Evolutionary conservation across 2,329 filamentous ascomycete species (phyloP).

Genomic region (Nemania sp.): DNA sequence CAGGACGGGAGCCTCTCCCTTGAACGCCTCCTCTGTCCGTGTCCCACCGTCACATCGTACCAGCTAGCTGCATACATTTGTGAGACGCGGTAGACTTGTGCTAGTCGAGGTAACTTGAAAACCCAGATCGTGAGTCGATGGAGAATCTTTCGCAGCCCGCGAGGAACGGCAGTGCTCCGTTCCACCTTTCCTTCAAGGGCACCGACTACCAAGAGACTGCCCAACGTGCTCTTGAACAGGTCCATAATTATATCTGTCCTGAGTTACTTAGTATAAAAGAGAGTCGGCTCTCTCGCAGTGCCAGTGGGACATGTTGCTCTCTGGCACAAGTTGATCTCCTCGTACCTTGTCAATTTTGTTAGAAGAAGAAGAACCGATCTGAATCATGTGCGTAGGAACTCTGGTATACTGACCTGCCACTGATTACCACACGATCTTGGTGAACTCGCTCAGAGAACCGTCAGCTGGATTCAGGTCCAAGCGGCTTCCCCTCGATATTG

Average conservation of each 20-base stretch:
- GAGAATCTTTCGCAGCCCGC: constrained; percentile 18
- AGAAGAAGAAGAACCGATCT: too few species aligned
- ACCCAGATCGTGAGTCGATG: constrained; percentile 33
- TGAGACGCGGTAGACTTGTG: constrained; percentile 32
- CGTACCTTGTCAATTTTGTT: constrained; percentile 7
- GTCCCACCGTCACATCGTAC: constrained; percentile 39
- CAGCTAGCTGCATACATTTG: constrained; percentile 44
- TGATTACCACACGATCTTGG: not conserved
- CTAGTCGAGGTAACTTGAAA: constrained; percentile 44
- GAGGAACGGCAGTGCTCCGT: constrained; percentile 27
- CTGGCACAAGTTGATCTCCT: constrained; percentile 2
- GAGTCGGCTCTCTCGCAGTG: constrained; percentile 19
- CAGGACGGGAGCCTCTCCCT: not conserved
- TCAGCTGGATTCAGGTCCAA: too few species aligned
- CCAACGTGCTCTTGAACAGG: not conserved
- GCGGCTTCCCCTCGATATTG: not conserved
- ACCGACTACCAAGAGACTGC: constrained; percentile 15
- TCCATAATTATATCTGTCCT: not conserved
- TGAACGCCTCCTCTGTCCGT: constrained; percentile 34
- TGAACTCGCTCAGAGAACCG: not conserved
- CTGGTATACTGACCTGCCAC: not conserved
- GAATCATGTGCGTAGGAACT: not conserved
- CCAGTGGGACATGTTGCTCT: constrained; percentile 8
- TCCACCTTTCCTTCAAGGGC: constrained; percentile 23
- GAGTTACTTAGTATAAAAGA: constrained; percentile 16